Percentiles rank a stretch among this genome's conserved stretches.
phyloP scores from a whole-genome alignment of 148 eudicot species.

The Nepenthes mirabilis region DNA sequence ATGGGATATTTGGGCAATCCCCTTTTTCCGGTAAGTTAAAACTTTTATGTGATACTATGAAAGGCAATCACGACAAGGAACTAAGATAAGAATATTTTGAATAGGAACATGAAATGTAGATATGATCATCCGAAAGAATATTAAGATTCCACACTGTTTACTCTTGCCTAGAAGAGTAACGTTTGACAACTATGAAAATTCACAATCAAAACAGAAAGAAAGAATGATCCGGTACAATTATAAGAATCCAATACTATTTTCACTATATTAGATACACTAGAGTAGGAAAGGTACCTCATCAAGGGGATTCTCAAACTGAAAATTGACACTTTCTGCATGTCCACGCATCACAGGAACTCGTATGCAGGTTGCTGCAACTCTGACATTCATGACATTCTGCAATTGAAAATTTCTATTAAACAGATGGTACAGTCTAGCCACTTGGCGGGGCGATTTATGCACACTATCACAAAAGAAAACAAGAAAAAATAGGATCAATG shows the following conservation, averaged over 20 bases:
- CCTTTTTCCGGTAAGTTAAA: no score
- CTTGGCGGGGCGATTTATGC: neutral
- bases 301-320: slow-evolving; percentile 83
- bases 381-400: slow-evolving; percentile 58
- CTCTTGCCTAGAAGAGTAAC: no score
- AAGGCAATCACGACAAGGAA: no score
- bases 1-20: no score
- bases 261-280: neutral
- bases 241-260: neutral
- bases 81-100: no score
- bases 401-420: slow-evolving; percentile 2
- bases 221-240: no score
- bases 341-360: slow-evolving; percentile 93
- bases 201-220: no score
- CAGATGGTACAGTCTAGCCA: neutral
- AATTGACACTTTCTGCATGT: slow-evolving; percentile 88
- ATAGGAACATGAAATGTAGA: no score
- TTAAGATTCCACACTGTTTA: no score
- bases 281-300: slow-evolving; percentile 58
- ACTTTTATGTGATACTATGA: no score
- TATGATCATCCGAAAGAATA: no score
- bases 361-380: slow-evolving; percentile 82
- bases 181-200: no score
- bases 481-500: neutral
- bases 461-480: neutral